Percentiles rank a stretch among this genome's conserved stretches.
phyloP scores from a whole-genome alignment of 148 eudicot genomes.

The Arctostaphylos glauca region DNA sequence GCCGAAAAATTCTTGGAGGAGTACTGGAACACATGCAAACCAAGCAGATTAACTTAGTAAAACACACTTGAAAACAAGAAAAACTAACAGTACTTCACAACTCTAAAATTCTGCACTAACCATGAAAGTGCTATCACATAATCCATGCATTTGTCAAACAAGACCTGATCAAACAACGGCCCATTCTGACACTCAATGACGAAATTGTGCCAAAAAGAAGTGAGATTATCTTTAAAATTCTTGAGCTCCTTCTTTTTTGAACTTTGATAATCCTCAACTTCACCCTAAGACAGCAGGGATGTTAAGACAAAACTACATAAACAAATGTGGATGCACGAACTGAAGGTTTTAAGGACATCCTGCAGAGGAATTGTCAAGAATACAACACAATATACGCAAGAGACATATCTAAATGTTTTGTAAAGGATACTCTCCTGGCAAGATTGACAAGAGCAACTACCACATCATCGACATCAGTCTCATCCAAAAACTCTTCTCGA shows the following conservation, averaged over 20 bases:
- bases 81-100: constrained; percentile 11
- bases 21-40: constrained; percentile 53
- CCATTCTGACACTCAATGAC: constrained; percentile 88
- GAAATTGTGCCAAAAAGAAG: constrained; percentile 82
- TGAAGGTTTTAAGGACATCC: not conserved
- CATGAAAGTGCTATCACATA: constrained; percentile 96
- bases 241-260: constrained; percentile 84
- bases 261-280: constrained; percentile 87
- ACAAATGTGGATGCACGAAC: not conserved
- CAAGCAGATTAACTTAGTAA: constrained; percentile 19
- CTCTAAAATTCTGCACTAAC: constrained; percentile 34
- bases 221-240: constrained; percentile 79
- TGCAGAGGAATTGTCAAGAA: not conserved
- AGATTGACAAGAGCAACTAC: constrained; percentile 83
- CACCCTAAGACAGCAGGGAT: constrained; percentile 50
- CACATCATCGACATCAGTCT: constrained; percentile 86
- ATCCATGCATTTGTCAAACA: constrained; percentile 88
- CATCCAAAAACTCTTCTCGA: constrained; percentile 63
- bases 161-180: constrained; percentile 74
- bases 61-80: not conserved
- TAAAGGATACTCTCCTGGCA: constrained; percentile 68
- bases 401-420: not conserved
- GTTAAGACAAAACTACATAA: constrained; percentile 34
- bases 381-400: constrained; percentile 12
- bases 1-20: constrained; percentile 91